Conservation (phyloP, 345 rosid genomes). For the Ceriops zippeliana region DNA sequence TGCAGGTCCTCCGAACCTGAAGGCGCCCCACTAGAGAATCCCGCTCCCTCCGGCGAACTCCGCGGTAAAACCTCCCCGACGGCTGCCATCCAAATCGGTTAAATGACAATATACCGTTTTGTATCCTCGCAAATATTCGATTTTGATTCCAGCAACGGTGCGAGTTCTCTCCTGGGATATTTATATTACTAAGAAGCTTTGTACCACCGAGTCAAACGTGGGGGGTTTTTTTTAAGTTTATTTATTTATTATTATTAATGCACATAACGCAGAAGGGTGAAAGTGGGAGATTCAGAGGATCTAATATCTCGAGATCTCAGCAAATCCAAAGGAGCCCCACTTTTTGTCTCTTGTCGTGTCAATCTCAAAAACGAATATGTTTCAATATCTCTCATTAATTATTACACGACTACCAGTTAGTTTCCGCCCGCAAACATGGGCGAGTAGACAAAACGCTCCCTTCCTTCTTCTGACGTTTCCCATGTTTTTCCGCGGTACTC, state of each 20-base stretch:
- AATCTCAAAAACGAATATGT: background rate
- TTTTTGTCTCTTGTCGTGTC: conserved; percentile 31
- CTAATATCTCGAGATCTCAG: conserved; percentile 42
- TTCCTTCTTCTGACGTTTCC: too few relatives aligned
- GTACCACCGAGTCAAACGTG: background rate
- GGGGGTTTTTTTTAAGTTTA: too few relatives aligned
- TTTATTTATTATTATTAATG: background rate
- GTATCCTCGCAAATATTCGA: background rate
- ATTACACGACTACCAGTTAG: too few relatives aligned
- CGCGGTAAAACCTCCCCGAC: conserved; percentile 35
- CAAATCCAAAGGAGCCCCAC: conserved; percentile 39
- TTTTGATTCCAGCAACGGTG: background rate
- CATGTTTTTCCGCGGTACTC: too few relatives aligned
- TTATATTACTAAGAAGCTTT: background rate
- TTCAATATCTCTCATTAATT: background rate
- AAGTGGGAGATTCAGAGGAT: conserved; percentile 42
- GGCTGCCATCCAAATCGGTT: conserved; percentile 21
- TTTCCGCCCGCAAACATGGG: too few relatives aligned
- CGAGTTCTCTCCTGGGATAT: background rate
- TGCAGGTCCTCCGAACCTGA: conserved; percentile 52
- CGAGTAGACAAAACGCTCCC: too few relatives aligned
- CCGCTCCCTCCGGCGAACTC: conserved; percentile 12
- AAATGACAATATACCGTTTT: background rate
- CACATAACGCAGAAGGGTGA: conserved; percentile 9
- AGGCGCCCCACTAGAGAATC: conserved; percentile 17